phyloP scores from a whole-genome alignment of 2,329 filamentous ascomycete genomes.

The Pseudonectria foliicola region DNA sequence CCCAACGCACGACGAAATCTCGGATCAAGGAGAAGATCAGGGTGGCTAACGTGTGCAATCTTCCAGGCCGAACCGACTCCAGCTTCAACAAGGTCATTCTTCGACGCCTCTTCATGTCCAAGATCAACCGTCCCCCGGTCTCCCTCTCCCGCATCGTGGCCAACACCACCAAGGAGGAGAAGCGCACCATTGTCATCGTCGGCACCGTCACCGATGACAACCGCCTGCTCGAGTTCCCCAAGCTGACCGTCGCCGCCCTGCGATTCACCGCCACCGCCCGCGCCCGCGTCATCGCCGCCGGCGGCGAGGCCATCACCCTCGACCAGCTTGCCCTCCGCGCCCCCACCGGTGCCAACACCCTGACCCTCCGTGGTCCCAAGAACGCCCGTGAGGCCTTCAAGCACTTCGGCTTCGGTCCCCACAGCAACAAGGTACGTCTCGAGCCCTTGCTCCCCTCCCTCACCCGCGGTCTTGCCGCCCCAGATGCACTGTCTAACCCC shows the following conservation, averaged over 20 bases:
- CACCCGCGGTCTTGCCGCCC: accelerated
- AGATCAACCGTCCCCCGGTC: conserved; percentile 94
- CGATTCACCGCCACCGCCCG: conserved; percentile 95
- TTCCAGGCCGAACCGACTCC: conserved; percentile 81
- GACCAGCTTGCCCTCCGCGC: conserved; percentile 95
- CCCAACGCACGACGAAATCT: no score
- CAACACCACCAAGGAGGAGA: conserved; percentile 60
- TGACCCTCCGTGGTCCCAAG: conserved; percentile 96
- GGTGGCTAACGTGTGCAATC: conserved; percentile 5
- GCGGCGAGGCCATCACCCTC: conserved; percentile 90
- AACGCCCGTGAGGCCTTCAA: conserved; percentile 96
- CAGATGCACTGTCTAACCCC: conserved; percentile 23
- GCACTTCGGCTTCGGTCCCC: conserved; percentile 98
- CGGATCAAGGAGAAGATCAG: not conserved
- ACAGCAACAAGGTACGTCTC: conserved; percentile 84
- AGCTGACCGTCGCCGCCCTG: conserved; percentile 88
- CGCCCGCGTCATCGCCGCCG: conserved; percentile 85
- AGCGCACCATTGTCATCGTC: conserved; percentile 88
- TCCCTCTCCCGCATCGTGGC: conserved; percentile 83
- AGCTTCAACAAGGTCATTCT: conserved; percentile 99
- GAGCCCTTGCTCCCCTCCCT: no score
- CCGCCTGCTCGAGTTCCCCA: conserved; percentile 83
- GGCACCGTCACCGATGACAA: conserved; percentile 98
- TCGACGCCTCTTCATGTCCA: conserved; percentile 95
- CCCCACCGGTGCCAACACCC: conserved; percentile 93